Evolutionary conservation across 2,329 filamentous ascomycete genomes (phyloP).

Genomic region (Westerdykella ornata): DNA sequence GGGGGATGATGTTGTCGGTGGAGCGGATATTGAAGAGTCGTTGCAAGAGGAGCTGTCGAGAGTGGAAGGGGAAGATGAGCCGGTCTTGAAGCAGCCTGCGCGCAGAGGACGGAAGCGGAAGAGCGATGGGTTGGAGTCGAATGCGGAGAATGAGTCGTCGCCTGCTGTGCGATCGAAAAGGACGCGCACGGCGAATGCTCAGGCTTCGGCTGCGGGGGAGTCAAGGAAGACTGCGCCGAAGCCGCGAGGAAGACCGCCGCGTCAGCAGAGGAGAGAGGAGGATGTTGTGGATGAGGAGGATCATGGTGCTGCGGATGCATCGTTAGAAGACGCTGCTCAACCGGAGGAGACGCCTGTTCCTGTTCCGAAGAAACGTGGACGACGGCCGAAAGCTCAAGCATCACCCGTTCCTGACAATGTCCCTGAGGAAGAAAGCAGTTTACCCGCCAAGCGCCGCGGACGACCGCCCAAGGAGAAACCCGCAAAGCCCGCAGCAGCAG

Average conservation of each 20-base stretch:
- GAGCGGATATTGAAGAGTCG: slow-evolving; percentile 13
- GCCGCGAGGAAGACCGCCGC: slow-evolving; percentile 6
- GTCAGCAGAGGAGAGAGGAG: slow-evolving; percentile 23
- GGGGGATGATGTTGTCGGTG: slow-evolving; percentile 21
- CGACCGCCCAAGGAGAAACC: slow-evolving; percentile 10
- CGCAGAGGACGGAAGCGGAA: slow-evolving; percentile 10
- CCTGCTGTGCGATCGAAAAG: slow-evolving; percentile 6
- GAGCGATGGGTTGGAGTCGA: slow-evolving; percentile 11
- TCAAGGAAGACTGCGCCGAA: slow-evolving; percentile 16
- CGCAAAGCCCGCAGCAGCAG: slow-evolving; percentile 9
- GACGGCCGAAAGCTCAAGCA: slow-evolving; percentile 5
- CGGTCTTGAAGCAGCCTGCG: slow-evolving; percentile 8
- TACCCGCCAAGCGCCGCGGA: background rate
- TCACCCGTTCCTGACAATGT: background rate
- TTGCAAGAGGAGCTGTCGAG: background rate
- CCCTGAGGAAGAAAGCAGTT: background rate
- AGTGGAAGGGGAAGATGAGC: slow-evolving; percentile 18
- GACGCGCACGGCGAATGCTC: background rate
- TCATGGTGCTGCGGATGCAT: slow-evolving; percentile 17
- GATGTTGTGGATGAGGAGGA: slow-evolving; percentile 25
- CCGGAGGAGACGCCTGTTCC: slow-evolving; percentile 12
- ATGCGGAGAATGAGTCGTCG: slow-evolving; percentile 13
- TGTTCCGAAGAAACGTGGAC: slow-evolving; percentile 19
- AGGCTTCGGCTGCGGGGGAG: slow-evolving; percentile 12
- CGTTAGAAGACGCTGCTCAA: slow-evolving; percentile 22